Base-by-base conservation (phyloP, 306 rosid genomes). In the Urtica urens region DNA sequence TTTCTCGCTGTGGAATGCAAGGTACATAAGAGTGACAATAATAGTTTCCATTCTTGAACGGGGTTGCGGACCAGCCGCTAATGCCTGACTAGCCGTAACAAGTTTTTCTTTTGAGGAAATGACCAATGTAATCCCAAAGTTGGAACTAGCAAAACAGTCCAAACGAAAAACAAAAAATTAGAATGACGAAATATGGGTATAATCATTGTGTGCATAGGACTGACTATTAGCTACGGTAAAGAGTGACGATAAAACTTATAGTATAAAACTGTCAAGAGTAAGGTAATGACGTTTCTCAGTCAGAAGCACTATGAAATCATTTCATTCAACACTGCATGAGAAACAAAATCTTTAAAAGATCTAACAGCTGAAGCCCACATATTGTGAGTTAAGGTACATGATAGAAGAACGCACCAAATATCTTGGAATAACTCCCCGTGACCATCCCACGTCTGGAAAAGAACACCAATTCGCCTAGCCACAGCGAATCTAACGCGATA, bases 381-480 rank as follows among this genome's bases (percentile, higher is more conserved):
- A n/a, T n/a, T n/a, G n/a, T n/a, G n/a, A n/a, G n/a, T n/a, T n/a
- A n/a, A n/a, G n/a, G n/a, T n/a, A n/a, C n/a, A n/a, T n/a, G n/a
- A n/a, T 10, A 38, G 52, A 26, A 60, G 13, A 58, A 74, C 95
- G 27, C 15, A 88, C 96, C 93, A 81, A 56, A 88, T 78, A 75
- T 88, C 96, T 38, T 76, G 76, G 69, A 88, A 88, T 51, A 88
- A 76, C 65, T 81, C 96, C 55, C 74, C 73, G 49, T 88, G 96
- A 16, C 95, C 96, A 70, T 81, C 94, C 96, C 95, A 83, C 38
- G 90, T 88, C 63, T 78, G 88, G 68, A 88, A 83, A 75, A 88
- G 96, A 66, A 88, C 80, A 58, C 78, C 70, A 31, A 84, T 72
- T 44, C 72, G 73, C 68, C 79, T 76, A 39, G 86, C 95, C 51